Evolutionary conservation across 2,329 filamentous ascomycete species (phyloP), one percentile per base, ranked within the genome.

Genomic region (Didymella sp.): DNA sequence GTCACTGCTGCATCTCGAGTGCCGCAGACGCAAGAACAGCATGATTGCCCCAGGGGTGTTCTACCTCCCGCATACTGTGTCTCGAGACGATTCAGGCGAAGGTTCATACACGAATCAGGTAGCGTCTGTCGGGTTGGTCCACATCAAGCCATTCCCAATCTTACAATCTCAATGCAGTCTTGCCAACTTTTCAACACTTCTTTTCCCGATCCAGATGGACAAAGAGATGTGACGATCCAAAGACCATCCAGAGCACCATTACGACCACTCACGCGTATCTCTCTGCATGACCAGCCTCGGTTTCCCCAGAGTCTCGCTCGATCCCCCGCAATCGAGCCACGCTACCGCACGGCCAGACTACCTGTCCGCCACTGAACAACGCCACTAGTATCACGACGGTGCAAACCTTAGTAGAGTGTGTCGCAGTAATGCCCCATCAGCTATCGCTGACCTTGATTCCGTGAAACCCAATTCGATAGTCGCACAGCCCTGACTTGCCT

Each of bases 381-480:
- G 44, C 48, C 43, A 52, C 48, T 57, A 57, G 31, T 33, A 4
- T 6, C 2, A 12, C 12, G 38, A 25, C 54, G 37, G 49, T 28
- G 43, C 5, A 49, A 44, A 44, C 38, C 25, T 45, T 57, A 40
- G 47, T 12, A 6, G 21, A 31, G 48, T 27, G 17, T 49, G 19
- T 30, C 30, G 37, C 22, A 43, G 37, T 15, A 30, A 17, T n/a
- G 30, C 33, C 24, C 54, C 54, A 57, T 30, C 28, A 9, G 15
- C 28, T 25, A 30, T 21, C 31, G n/a, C 54, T 44, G 54, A 43
- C 7, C 21, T 12, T 15, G 0, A 21, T 25, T 48, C 54, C 48
- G 54, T 31, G 48, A 49, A 28, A 38, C 54, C 7, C 54, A 52
- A 57, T 52, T 57, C 43, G 54, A 57, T 52, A 40, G 31, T 19